phyloP scores from a whole-genome alignment of 345 rosid genomes.

The Lepidium didymum region DNA sequence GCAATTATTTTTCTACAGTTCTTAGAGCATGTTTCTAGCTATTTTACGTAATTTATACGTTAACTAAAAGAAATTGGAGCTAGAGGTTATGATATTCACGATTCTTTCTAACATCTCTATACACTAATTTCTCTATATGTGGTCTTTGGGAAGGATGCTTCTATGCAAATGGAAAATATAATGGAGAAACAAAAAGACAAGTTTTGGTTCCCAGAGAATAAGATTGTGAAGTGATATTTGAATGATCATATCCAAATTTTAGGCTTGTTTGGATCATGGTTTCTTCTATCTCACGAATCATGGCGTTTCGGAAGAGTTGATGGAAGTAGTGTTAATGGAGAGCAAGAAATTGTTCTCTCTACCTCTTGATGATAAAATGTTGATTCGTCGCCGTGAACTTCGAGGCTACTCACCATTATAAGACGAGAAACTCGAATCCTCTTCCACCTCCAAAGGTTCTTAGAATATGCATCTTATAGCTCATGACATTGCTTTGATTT shows the following conservation, averaged over 20 bases:
- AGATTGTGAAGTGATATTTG: background rate
- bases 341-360: conserved; percentile 65
- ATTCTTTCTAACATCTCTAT: no score
- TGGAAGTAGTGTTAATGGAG: conserved; percentile 39
- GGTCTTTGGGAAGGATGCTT: no score
- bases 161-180: no score
- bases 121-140: no score
- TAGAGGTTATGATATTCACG: no score
- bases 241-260: background rate
- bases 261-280: conserved; percentile 77
- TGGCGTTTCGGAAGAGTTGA: conserved; percentile 55
- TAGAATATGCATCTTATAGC: background rate
- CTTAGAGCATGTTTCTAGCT: no score
- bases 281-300: conserved; percentile 89
- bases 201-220: background rate
- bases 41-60: no score
- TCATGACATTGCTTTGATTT: background rate
- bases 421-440: conserved; percentile 35
- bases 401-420: conserved; percentile 65
- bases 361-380: conserved; percentile 53
- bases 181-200: no score
- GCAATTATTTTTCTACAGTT: no score
- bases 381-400: conserved; percentile 30
- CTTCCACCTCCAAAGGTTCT: conserved; percentile 3
- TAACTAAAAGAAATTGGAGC: no score